Percentiles rank a stretch among this genome's conserved stretches.
These are phyloP conservation scores for Colletotrichum tropicicola DNA, from an alignment of 2,329 filamentous ascomycete species.

Conservation along the genomic window DNA sequence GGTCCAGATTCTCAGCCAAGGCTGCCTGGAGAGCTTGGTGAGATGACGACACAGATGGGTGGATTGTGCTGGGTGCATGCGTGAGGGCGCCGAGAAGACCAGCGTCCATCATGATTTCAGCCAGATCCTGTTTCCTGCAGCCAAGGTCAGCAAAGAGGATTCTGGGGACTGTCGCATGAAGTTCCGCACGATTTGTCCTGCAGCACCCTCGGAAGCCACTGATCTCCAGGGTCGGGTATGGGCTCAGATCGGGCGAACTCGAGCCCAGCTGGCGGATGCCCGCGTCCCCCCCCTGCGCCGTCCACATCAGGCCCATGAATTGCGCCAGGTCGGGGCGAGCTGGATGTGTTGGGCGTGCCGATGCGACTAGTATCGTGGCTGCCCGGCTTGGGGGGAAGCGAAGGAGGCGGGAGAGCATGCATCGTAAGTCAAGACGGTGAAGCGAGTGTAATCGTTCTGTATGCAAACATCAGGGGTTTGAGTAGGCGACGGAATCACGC, in stretches of 20 bases:
- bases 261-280: neutral
- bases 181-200: slow-evolving; percentile 78
- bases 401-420: slow-evolving; percentile 60
- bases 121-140: slow-evolving; percentile 79
- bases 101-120: slow-evolving; percentile 71
- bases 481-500: too few relatives aligned
- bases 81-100: slow-evolving; percentile 79
- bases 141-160: slow-evolving; percentile 3
- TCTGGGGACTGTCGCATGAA: slow-evolving; percentile 42
- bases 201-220: slow-evolving; percentile 81
- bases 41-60: slow-evolving; percentile 75
- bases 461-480: too few relatives aligned
- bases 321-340: slow-evolving; percentile 42
- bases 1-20: slow-evolving; percentile 75
- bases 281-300: slow-evolving; percentile 24
- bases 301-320: slow-evolving; percentile 24
- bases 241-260: slow-evolving; percentile 39
- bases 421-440: too few relatives aligned
- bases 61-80: slow-evolving; percentile 70
- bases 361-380: slow-evolving; percentile 75
- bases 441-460: too few relatives aligned
- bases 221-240: slow-evolving; percentile 68
- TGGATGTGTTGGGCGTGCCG: slow-evolving; percentile 66
- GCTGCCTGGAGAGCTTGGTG: slow-evolving; percentile 71
- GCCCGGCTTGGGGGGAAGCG: slow-evolving; percentile 76